Evolutionary conservation across 345 rosid genomes (phyloP), one percentile per base, ranked within the genome.

Genomic region (Lepidium africanum): DNA sequence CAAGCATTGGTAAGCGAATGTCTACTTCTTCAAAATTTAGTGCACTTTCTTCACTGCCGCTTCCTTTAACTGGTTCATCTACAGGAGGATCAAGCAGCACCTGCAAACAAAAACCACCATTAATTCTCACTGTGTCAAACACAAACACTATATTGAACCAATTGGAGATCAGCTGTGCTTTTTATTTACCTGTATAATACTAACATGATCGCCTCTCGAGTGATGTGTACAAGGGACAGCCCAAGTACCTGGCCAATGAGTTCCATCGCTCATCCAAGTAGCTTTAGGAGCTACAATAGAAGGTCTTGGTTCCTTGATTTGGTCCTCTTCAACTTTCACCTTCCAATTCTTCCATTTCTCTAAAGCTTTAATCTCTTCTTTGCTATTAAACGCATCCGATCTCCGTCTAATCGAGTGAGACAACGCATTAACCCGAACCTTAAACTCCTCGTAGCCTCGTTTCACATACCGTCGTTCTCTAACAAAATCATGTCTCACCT

Each of bases 241-340:
- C 97, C 97, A 88, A 46, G 88, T 81, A 47, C 96, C 96, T 2
- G 94, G 93, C 96, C 96, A 91, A 40, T 84, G 86, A 17, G 90
- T 87, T 43, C 90, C 85, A 67, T 89, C 94, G 23, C 86, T 73
- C 97, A 89, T 91, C 94, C 96, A 87, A 59, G 92, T 89, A 62
- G 89, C 97, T 81, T 87, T 91, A 12, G 79, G 76, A 64, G 86
- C 78, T 81, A 84, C 90, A 65, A 83, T 52, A 68, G 36, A 76
- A 55, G 84, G 91, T 61, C 71, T 51, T 30, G 76, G 81, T 47
- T 85, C 89, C 16, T 73, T 41, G 9, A 7, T 63, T 51, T 46
- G 79, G 70, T 66, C 83, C 84, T 74, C 63, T 5, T 67, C 68
- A 52, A 6, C 17, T 62, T 27, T 54, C 46, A 67, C 30, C 2